A percentile compares a stretch with the other conserved stretches of the same genome.
phyloP scores from a whole-genome alignment of 106 monocot genomes.

The Apostasia shenzhenica region DNA sequence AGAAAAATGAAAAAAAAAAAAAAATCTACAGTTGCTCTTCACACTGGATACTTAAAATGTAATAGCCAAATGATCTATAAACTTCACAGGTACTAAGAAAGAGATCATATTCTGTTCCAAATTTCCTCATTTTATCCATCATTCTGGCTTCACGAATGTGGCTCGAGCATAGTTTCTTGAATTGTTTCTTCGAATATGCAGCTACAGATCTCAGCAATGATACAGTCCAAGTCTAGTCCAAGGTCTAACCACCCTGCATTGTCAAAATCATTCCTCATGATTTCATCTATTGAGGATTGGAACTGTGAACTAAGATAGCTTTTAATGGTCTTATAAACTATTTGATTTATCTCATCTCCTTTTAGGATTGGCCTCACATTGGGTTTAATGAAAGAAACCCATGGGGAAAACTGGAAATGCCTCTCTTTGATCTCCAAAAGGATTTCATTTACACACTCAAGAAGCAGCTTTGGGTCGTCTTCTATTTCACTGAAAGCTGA shows the following conservation, averaged over 20 bases:
- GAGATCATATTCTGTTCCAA: too few relatives aligned
- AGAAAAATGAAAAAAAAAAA: too few relatives aligned
- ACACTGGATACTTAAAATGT: too few relatives aligned
- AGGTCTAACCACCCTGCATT: constrained; percentile 25
- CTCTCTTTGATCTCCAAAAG: constrained; percentile 29
- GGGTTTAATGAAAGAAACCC: constrained; percentile 12
- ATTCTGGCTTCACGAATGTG: constrained; percentile 9
- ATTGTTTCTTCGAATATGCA: constrained; percentile 33
- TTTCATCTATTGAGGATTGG: constrained; percentile 25
- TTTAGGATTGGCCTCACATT: constrained; percentile 1
- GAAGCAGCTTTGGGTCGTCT: constrained; percentile 29
- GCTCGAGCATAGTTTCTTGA: constrained; percentile 28
- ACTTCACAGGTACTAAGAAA: too few relatives aligned
- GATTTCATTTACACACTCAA: constrained; percentile 37
- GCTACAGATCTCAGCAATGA: constrained; percentile 28
- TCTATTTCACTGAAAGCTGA: constrained; percentile 24
- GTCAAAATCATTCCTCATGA: constrained; percentile 27
- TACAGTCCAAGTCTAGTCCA: constrained; percentile 22
- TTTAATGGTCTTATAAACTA: constrained; percentile 29
- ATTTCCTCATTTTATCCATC: too few relatives aligned
- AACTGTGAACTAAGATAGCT: constrained; percentile 12
- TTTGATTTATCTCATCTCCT: constrained; percentile 26
- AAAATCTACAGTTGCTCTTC: too few relatives aligned
- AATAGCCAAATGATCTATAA: too few relatives aligned
- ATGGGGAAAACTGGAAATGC: constrained; percentile 12